Base-by-base conservation (phyloP, 495 filamentous ascomycete species). In the Bryoglossum gracile region DNA sequence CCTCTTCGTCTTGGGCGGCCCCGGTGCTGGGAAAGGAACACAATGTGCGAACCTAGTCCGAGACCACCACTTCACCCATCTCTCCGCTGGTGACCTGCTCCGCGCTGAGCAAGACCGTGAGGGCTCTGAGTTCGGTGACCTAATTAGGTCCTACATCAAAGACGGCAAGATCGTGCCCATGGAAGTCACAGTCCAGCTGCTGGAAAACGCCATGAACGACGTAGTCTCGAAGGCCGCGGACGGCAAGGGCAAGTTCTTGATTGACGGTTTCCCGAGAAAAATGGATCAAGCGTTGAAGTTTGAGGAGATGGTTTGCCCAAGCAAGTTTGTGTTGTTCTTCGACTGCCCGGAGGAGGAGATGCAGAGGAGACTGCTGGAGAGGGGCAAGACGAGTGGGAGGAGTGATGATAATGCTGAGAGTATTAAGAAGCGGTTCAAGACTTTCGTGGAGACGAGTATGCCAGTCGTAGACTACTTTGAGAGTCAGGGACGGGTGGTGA, bases 121-220 rank as follows among this genome's bases (percentile, higher is more conserved):
- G 4, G 89, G 87, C 33, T 84, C 78, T 55, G 74, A 95, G 63
- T 95, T 94, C 66, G 92, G 92, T 60, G 75, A 83, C 25, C 73
- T 97, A 66, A 98, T 98, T 76, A 82, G 81, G 50, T 71, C 80
- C 38, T 88, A 89, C 72, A 98, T 98, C 74, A 80, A 78, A 30
- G 83, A 98, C 62, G 92, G 92, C 51, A 82, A 79, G 56, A 98
- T 98, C 66, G 92, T 98, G 53, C 92, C 92, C 8, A 95, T 95
- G 91, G 91, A 97, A 62, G 89, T 98, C 17, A 98, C 92, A n/a
- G 83, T 98, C 30, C 81, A 84, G 22, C 65, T 98, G 13, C 77
- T 98, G 3, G 92, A 95, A 65, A 89, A 94, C 62, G 86, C 89
- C 6, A 96, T 98, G 86, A 77, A 72, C 46, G 79, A 78, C 3